Base-by-base conservation (phyloP, 23 red algal genomes). In the Cyanidium caldarium region DNA sequence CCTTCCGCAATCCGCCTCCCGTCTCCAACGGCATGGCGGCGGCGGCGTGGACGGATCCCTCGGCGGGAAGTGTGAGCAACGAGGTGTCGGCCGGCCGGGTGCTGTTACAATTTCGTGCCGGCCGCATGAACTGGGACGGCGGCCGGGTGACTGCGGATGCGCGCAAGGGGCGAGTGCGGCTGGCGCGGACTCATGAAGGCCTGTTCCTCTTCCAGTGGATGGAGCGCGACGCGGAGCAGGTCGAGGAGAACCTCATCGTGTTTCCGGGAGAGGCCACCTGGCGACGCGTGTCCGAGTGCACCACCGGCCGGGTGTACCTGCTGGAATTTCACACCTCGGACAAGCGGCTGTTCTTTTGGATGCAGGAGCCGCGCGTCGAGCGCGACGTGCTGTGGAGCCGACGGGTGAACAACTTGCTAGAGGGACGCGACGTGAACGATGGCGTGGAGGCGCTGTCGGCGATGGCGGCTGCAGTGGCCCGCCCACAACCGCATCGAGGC, bases 161-260 rank as follows among this genome's bases (percentile, higher is more conserved):
- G 10, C 51, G 51, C 51, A 61, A 61, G 51, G 51, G 51, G 7
- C 31, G 51, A 10, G 51, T 61, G n/a, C 51, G 51, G 5, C n/a
- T 61, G 7, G 23, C 21, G 13, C 51, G 51, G 7, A 28, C 51
- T 25, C n/a, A 7, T 10, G 51, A 61, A 10, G 51, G 51, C 13
- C 51, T 61, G 7, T 16, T 61, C n/a, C 51, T 28, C 51, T 61
- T 61, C 23, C 51, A 61, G 51, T 61, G 51, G 51, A 16, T 21
- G 10, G 51, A 61, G n/a, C 51, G 51, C 10, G 51, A 16, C 7
- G 31, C 51, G 3, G 10, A 28, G 7, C 7, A 16, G 21, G 21
- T 61, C 51, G 51, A 61, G 51, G 51, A 61, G 51, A 28, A 61
- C 23, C 51, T 61, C 10, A 61, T 61, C 51, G 51, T 61, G 51